Evolutionary conservation across 2,329 filamentous ascomycete species (phyloP).

Genomic region (Ophiosphaerella herpotricha): DNA sequence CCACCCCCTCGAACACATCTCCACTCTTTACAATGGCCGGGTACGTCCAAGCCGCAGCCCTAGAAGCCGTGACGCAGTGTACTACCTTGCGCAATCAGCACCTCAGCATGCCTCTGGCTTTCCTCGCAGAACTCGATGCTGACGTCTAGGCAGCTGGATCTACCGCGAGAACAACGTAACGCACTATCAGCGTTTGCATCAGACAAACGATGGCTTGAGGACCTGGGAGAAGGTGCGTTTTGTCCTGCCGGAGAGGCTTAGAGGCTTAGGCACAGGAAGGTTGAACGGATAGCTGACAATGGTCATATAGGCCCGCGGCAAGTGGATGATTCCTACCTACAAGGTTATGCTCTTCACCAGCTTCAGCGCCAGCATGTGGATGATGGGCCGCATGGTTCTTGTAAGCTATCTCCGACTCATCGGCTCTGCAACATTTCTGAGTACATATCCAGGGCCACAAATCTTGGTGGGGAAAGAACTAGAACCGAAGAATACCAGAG

Average conservation of each 20-base stretch:
- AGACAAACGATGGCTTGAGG: constrained; percentile 72
- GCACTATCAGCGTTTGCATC: constrained; percentile 74
- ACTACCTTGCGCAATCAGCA: constrained; percentile 16
- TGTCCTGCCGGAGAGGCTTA: constrained; percentile 10
- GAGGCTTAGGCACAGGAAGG: background rate
- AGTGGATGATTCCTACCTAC: constrained; percentile 70
- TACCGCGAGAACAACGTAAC: constrained; percentile 79
- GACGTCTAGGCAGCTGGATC: constrained; percentile 50
- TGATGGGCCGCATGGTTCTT: constrained; percentile 71
- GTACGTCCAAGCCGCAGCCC: constrained; percentile 41
- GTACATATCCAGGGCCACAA: constrained; percentile 65
- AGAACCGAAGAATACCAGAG: constrained; percentile 13
- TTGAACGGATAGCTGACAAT: constrained; percentile 17
- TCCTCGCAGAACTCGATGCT: constrained; percentile 28
- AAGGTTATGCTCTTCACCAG: constrained; percentile 66
- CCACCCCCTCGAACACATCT: constrained; percentile 31
- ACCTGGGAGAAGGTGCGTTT: constrained; percentile 77
- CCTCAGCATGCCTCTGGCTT: constrained; percentile 12
- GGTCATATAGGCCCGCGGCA: constrained; percentile 66
- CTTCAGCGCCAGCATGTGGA: constrained; percentile 70
- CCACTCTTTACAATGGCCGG: constrained; percentile 50
- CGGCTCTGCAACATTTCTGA: constrained; percentile 5
- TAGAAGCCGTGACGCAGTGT: background rate
- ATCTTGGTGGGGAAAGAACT: constrained; percentile 65
- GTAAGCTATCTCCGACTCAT: constrained; percentile 33